Conservation (phyloP, 371 early-diverging fungal species). For the Mortierella sp. region DNA sequence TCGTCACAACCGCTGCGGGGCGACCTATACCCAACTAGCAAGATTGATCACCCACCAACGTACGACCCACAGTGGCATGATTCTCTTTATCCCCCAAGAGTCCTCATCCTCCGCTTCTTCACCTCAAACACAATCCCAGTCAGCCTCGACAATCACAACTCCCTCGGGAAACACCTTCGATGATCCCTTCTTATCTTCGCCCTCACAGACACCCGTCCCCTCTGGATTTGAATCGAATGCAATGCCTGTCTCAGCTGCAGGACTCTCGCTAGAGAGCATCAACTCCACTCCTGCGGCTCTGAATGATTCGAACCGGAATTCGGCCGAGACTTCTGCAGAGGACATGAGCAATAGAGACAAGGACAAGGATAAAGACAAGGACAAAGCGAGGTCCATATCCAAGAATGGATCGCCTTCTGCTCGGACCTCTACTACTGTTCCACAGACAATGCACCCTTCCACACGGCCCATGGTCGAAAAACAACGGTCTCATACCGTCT, state of each 20-base stretch:
- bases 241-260: not conserved
- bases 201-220: slow-evolving; percentile 7
- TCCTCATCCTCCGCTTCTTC: slow-evolving; percentile 31
- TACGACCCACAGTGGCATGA: slow-evolving; percentile 55
- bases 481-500: slow-evolving; percentile 8
- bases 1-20: slow-evolving; percentile 57
- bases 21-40: slow-evolving; percentile 57
- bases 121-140: slow-evolving; percentile 6
- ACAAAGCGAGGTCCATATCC: not conserved
- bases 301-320: not conserved
- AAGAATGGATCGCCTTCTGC: not conserved
- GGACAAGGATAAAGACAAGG: slow-evolving; percentile 1
- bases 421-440: not conserved
- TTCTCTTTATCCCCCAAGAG: slow-evolving; percentile 56
- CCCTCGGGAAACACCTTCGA: slow-evolving; percentile 2
- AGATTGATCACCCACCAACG: slow-evolving; percentile 55
- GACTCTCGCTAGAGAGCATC: not conserved
- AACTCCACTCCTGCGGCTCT: not conserved
- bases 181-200: not conserved
- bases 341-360: not conserved
- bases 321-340: not conserved
- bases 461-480: slow-evolving; percentile 2
- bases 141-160: slow-evolving; percentile 5
- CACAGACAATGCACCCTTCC: not conserved
- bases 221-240: not conserved